phyloP scores from a whole-genome alignment of 768 basidiomycete species.

The Calocybe indica region DNA sequence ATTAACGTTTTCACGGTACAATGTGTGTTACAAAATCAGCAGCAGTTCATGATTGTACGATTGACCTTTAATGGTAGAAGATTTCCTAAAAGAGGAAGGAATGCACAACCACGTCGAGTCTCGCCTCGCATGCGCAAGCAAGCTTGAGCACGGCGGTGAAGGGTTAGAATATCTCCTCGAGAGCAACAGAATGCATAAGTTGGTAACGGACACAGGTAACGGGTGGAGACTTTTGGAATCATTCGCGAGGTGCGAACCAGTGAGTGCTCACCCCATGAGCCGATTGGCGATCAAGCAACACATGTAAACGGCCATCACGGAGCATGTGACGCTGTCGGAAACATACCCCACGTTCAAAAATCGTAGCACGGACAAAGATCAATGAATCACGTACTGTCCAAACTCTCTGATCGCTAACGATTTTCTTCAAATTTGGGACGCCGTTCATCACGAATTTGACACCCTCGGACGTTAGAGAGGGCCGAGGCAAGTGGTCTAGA shows the following conservation, averaged over 20 bases:
- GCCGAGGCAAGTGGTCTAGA: constrained; percentile 31
- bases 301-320: constrained; percentile 8
- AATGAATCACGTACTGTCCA: constrained; percentile 45
- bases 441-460: constrained; percentile 34
- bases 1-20: no score
- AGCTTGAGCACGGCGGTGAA: no score
- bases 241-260: constrained; percentile 34
- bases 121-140: no score
- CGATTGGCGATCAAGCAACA: constrained; percentile 26
- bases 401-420: constrained; percentile 43
- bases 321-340: constrained; percentile 20
- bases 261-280: constrained; percentile 19
- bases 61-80: no score
- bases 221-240: background rate
- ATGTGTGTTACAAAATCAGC: no score
- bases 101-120: no score
- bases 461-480: constrained; percentile 29
- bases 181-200: no score
- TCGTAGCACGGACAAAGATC: background rate
- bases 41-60: no score
- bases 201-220: background rate
- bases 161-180: no score
- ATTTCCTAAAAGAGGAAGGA: no score
- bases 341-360: constrained; percentile 1
- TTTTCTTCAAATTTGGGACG: constrained; percentile 33